Base-by-base conservation (phyloP, 352 stramenopile species). In the Phytophthora pisi region DNA sequence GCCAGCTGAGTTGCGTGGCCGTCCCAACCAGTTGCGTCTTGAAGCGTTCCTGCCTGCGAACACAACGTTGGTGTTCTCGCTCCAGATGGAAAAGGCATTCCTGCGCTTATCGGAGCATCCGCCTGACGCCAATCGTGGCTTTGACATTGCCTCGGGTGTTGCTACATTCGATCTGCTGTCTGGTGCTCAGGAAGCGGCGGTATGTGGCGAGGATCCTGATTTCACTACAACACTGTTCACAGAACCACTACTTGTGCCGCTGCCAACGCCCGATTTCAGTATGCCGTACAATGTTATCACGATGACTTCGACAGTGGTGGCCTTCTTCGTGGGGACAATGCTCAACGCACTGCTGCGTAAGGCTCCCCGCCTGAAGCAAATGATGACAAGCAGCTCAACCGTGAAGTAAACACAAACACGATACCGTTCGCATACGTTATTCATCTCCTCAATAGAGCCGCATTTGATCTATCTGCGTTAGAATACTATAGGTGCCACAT, bases 201-300 rank as follows among this genome's bases (percentile, higher is more conserved):
- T 50, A 10, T 75, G 75, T 58, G 42, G n/a, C 5, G 56, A 55
- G 16, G 31, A 40, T 28, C 40, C 40, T 45, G 40, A 16, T 9
- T 79, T 75, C 61, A 77, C 66, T 6, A 72, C 62, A 16, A 84
- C 82, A 18, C 58, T 90, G 38, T 96, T 89, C 70, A 91, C 87
- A 2, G 89, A 96, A 59, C 83, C 86, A 51, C 76, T 97, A 57
- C 78, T 96, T 0, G 83, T 97, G 20, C 78, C 79, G 38, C 70
- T 97, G 55, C 89, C 90, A 16, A 93, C 86, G 31, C 90, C 90
- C 13, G 90, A 97, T 70, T 96, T 96, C 59, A 96, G 86, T 61
- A 96, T 97, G 89, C 89, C 89, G 57, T 97, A 95, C 74, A 96
- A 96, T 53, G 89, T 97, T 11, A 97, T 97, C 64, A 94, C 84